Base-by-base conservation (phyloP, 805 yeast species). In the Metschnikowia lachancei region DNA sequence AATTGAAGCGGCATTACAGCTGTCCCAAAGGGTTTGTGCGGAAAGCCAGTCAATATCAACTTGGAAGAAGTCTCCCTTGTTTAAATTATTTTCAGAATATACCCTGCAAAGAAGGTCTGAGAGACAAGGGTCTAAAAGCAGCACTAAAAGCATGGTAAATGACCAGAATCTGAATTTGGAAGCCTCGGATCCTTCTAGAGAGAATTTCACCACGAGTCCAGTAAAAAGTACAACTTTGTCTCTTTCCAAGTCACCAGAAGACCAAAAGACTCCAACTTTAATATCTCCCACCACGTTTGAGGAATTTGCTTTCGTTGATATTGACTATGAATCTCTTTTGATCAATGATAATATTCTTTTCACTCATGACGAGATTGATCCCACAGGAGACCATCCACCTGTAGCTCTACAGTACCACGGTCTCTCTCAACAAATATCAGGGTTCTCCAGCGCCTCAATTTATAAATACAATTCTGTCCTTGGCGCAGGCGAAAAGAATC, bases 351-450 rank as follows among this genome's bases (percentile, higher is more conserved):
- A 54, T 24, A 55, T 56, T 46, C 60, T 53, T 40, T 42, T 42
- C 46, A 36, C 45, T 6, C 33, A 42, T 49, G 59, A 55, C 33
- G 59, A 57, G 31, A 35, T 51, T 5, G 50, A 43, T 8, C 16
- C 40, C 20, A 32, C 35, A 14, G 49, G 50, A 5, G 34, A 36
- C 17, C 47, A 55, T 54, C 51, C 52, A 20, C 58, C 63, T 1
- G 55, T 55, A 3, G 58, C 57, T 2, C 46, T 58, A 33, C 60
- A 56, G 41, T 58, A 51, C 29, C 57, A 59, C 38, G 62, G 60
- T 1, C 39, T 56, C 28, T 53, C 62, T 8, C 51, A 55, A 6
- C 43, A 55, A 10, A 53, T 58, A 17, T 57, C 60, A 5, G 61
- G 62, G 13, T 59, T 59, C 37, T 49, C 59, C 16, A 47, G 51